Percentiles rank a stretch among this genome's conserved stretches.
These are phyloP conservation scores for Wickerhamomyces strasburgensis DNA, from an alignment of 805 yeast species.

Conservation along the genomic window DNA sequence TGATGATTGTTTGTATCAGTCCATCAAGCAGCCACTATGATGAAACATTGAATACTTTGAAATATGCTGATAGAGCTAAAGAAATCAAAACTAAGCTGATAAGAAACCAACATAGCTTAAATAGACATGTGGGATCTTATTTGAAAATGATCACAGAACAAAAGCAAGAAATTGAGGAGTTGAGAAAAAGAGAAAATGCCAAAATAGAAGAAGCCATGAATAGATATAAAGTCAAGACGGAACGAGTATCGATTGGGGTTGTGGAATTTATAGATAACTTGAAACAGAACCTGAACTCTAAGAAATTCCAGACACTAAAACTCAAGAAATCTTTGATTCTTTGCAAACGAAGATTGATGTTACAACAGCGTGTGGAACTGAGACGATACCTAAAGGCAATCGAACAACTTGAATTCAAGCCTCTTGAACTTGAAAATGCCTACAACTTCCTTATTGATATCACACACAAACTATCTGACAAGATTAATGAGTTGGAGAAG, in stretches of 20 bases:
- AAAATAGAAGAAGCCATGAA: conserved; percentile 35
- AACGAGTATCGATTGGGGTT: conserved; percentile 35
- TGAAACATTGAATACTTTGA: conserved; percentile 85
- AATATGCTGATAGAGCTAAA: conserved; percentile 89
- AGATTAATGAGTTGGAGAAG: conserved; percentile 47
- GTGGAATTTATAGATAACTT: conserved; percentile 40
- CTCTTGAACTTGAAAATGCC: conserved; percentile 23
- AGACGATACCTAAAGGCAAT: conserved; percentile 17
- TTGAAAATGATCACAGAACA: conserved; percentile 81
- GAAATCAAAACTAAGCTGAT: conserved; percentile 78
- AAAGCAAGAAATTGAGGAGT: conserved; percentile 63
- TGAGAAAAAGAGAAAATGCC: conserved; percentile 48
- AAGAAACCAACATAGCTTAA: conserved; percentile 69
- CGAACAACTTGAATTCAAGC: conserved; percentile 18
- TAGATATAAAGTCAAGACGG: conserved; percentile 31
- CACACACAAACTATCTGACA: conserved; percentile 32
- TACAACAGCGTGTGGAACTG: conserved; percentile 39
- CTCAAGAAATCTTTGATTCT: conserved; percentile 32
- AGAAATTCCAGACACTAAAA: conserved; percentile 41
- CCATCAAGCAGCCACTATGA: conserved; percentile 87
- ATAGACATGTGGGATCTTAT: conserved; percentile 81
- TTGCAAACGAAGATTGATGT: conserved; percentile 36
- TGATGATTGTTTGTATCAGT: conserved; percentile 91
- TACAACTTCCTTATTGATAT: conserved; percentile 30
- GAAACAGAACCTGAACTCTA: conserved; percentile 35